Base-by-base conservation (phyloP, 2,329 filamentous ascomycete species). In the Penicillium palitans region DNA sequence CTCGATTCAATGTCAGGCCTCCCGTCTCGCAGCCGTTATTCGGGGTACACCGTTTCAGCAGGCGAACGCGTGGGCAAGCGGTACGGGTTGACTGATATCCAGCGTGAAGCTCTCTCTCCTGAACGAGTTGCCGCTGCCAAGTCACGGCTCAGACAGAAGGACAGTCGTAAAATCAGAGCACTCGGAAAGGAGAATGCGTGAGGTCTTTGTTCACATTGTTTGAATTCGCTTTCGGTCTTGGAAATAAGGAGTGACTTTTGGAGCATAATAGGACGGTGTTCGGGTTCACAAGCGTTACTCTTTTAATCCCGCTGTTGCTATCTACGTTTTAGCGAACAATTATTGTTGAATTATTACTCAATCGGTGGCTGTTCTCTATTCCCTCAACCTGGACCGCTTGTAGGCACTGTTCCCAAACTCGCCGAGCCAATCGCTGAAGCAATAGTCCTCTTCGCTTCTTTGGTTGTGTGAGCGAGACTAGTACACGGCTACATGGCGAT, bases 101-200 rank as follows among this genome's bases (percentile, higher is more conserved):
- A 65, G 25, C 63, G 66, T 12, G 69, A 71, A 25, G 54, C 60
- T 5, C 59, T 75, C 12, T 62, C 72, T 6, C 57, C 72, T 3
- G 75, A 77, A 31, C 69, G 74, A 24, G 52, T 68, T 52, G 65
- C 73, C 3, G 71, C 71, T 10, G 74, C 75, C 4, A 67, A 72
- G 55, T 72, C 70, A n/a, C 67, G 74, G 39, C 65, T 77, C 13
- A 71, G 69, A 46, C 69, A 68, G 42, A 72, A 69, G 58, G 63
- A 66, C 29, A 63, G 52, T 31, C 65, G 65, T 21, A 70, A 66
- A 61, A 52, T 50, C 33, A 66, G 61, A 58, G 63, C 65, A 37
- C 64, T 67, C n/a, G 74, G 70, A 27, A 75, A 74, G 57, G 74
- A 76, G 57, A 74, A 72, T 62, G 24, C 19, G 29, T 54, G 50